These are phyloP conservation scores for Pythium rishiriense DNA, from an alignment of 352 stramenopile genomes.

Conservation along the genomic window DNA sequence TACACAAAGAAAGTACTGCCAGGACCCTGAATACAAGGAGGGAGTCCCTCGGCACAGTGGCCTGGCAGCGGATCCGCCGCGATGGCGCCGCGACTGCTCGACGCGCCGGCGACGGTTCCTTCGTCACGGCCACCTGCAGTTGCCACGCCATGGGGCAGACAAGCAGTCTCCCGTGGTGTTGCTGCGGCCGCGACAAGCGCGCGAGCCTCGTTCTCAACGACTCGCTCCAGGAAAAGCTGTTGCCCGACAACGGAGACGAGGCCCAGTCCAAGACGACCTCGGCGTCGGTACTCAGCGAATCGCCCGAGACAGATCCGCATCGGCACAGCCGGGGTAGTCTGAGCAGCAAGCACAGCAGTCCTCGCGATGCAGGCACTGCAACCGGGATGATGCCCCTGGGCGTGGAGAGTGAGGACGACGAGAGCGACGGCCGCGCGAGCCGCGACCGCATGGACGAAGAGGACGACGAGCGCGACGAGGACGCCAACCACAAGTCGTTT, in stretches of 20 bases:
- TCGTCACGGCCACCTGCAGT: no score
- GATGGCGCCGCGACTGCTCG: no score
- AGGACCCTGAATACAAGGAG: no score
- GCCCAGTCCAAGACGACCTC: constrained; percentile 2
- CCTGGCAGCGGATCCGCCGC: no score
- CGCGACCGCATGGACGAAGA: constrained; percentile 11
- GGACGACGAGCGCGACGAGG: constrained; percentile 17
- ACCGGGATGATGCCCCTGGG: constrained; percentile 10
- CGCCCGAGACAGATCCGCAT: neutral
- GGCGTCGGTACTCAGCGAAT: neutral
- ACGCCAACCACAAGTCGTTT: neutral
- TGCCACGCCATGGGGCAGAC: constrained; percentile 33
- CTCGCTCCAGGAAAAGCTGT: constrained; percentile 54
- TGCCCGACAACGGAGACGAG: constrained; percentile 31
- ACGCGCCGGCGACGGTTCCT: no score
- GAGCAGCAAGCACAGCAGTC: constrained; percentile 8
- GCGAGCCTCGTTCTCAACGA: constrained; percentile 41
- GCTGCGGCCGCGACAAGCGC: constrained; percentile 41
- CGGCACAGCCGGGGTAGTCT: constrained; percentile 14
- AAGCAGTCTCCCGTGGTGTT: constrained; percentile 38
- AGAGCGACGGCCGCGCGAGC: constrained; percentile 4
- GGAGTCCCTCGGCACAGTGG: no score
- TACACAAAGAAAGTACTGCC: no score
- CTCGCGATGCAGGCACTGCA: neutral
- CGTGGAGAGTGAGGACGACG: constrained; percentile 11